Evolutionary conservation across 768 basidiomycete genomes (phyloP).

Genomic region (Hydnomerulius pinastri): DNA sequence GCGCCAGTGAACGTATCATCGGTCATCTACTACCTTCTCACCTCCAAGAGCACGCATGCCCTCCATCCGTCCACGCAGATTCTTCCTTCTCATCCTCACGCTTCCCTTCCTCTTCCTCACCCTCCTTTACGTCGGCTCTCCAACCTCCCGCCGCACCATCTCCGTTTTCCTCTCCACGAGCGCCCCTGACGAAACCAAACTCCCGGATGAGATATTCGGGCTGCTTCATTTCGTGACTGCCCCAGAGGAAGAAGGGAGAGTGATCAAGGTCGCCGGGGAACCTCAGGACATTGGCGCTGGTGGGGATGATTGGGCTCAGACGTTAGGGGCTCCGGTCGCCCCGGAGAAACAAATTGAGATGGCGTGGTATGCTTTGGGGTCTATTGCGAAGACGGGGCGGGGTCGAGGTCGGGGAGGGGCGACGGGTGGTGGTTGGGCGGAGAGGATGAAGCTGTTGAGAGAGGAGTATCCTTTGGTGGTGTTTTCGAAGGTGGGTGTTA

Average conservation of each 20-base stretch:
- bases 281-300: background rate
- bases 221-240: conserved; percentile 66
- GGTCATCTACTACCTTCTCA: too few relatives aligned
- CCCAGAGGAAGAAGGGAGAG: conserved; percentile 21
- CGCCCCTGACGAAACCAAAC: conserved; percentile 40
- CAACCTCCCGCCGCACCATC: conserved; percentile 36
- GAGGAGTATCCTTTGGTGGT: conserved; percentile 65
- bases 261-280: conserved; percentile 2
- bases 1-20: too few relatives aligned
- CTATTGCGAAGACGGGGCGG: conserved; percentile 8
- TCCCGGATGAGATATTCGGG: conserved; percentile 64
- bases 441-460: conserved; percentile 44
- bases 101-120: conserved; percentile 37
- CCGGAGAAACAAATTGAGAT: conserved; percentile 50
- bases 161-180: conserved; percentile 38
- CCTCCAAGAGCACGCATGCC: too few relatives aligned
- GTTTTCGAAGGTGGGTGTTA: conserved; percentile 70
- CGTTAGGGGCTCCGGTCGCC: conserved; percentile 43
- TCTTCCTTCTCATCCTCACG: conserved; percentile 40
- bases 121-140: conserved; percentile 41
- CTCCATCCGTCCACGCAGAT: conserved; percentile 45
- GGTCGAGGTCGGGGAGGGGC: conserved; percentile 27
- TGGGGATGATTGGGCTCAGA: conserved; percentile 43
- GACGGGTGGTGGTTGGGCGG: conserved; percentile 40
- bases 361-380: conserved; percentile 54